phyloP scores from a whole-genome alignment of 225 moss, liverwort and hornwort species.

The Straminergon stramineum region DNA sequence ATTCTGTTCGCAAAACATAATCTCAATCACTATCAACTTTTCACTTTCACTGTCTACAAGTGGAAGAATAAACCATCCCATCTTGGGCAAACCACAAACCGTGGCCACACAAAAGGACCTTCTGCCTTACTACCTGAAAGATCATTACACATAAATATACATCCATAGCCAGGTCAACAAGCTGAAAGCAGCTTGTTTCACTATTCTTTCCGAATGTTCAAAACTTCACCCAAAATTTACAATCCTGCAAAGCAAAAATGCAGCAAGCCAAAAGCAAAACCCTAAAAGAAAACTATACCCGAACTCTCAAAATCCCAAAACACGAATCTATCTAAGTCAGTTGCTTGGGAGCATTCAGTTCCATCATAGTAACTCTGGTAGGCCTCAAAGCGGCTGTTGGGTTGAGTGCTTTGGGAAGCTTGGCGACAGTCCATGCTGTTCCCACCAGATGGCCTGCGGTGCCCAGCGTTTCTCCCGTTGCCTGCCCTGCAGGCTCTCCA shows the following conservation, averaged over 20 bases:
- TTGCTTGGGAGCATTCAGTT: neutral
- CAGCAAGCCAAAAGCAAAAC: neutral
- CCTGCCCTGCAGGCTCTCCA: constrained; percentile 38
- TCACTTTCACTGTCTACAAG: neutral
- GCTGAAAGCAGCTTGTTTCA: neutral
- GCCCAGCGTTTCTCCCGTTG: constrained; percentile 39
- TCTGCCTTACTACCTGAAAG: neutral
- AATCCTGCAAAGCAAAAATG: neutral
- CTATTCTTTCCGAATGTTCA: neutral
- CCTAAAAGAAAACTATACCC: neutral
- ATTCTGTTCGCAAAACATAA: neutral
- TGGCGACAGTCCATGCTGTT: constrained; percentile 52
- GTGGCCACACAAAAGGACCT: neutral
- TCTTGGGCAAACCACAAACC: neutral
- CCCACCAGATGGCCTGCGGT: constrained; percentile 43
- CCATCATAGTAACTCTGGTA: neutral
- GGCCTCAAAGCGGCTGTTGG: constrained; percentile 27
- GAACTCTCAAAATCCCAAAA: neutral
- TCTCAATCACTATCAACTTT: neutral
- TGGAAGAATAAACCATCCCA: neutral
- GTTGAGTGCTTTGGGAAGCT: constrained; percentile 53
- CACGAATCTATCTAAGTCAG: neutral
- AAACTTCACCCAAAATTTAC: neutral
- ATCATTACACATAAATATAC: neutral
- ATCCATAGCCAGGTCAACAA: neutral